Evolutionary conservation across 345 rosid species (phyloP).

Genomic region (Isatis tinctoria): DNA sequence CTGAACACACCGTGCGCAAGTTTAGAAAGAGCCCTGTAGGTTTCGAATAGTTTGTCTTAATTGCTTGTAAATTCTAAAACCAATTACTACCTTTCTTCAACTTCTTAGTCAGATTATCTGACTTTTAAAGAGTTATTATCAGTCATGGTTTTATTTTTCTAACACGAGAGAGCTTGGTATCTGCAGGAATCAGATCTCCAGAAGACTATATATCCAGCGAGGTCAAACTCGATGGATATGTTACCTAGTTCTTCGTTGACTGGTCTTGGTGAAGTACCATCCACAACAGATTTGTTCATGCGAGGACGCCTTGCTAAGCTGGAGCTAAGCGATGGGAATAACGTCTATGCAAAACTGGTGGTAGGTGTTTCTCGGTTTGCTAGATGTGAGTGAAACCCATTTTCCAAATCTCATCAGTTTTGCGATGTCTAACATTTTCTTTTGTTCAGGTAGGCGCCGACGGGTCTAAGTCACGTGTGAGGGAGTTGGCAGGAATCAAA

Average conservation of each 20-base stretch:
- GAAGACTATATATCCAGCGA: conserved; percentile 65
- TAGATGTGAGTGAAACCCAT: not conserved
- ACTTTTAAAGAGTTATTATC: not conserved
- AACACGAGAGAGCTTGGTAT: not conserved
- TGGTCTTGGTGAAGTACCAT: conserved; percentile 37
- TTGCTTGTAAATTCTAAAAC: not conserved
- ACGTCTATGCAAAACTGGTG: conserved; percentile 77
- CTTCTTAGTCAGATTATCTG: not conserved
- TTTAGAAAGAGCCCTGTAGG: not conserved
- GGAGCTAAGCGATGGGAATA: conserved; percentile 70
- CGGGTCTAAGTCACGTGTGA: conserved; percentile 84
- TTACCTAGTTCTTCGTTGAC: conserved; percentile 47
- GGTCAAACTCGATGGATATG: conserved; percentile 69
- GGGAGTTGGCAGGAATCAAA: conserved; percentile 79
- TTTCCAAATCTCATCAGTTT: not conserved
- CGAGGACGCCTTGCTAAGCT: conserved; percentile 60
- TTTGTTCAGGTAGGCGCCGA: conserved; percentile 80
- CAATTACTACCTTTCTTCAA: not conserved
- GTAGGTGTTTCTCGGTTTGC: conserved; percentile 40
- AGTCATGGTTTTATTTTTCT: not conserved
- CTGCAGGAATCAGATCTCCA: conserved; percentile 62
- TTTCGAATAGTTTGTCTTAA: not conserved
- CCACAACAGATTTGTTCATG: conserved; percentile 38
- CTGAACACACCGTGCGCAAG: not conserved
- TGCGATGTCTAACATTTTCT: not conserved